Conservation (phyloP, 2,329 filamentous ascomycete species). For the Elsinoe perseae region DNA sequence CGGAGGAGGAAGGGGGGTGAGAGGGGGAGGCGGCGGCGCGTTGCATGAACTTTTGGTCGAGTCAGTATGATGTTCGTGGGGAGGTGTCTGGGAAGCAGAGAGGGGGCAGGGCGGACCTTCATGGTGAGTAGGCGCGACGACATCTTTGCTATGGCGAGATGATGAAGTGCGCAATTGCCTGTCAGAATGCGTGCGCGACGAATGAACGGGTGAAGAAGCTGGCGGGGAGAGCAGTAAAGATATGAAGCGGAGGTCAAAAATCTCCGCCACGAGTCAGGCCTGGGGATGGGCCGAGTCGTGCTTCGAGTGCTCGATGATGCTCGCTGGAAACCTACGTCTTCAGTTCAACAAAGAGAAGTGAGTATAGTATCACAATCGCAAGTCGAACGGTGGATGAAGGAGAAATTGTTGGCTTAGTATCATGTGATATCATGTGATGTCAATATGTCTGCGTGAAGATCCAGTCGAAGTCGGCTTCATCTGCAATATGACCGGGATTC, state of each 20-base stretch:
- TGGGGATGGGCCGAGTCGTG: neutral
- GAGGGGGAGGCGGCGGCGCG: conserved; percentile 60
- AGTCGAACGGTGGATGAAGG: too few species aligned
- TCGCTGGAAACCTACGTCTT: too few species aligned
- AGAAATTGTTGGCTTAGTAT: too few species aligned
- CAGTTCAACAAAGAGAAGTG: too few species aligned
- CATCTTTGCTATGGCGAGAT: conserved; percentile 45
- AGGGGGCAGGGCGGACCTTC: conserved; percentile 50
- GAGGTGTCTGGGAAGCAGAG: neutral
- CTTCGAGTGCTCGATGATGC: neutral
- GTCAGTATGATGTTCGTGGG: neutral
- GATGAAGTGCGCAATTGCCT: neutral
- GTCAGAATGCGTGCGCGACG: neutral
- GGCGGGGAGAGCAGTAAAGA: too few species aligned
- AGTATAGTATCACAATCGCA: too few species aligned
- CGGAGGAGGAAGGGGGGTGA: conserved; percentile 21
- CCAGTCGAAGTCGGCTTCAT: too few species aligned
- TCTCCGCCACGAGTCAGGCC: neutral
- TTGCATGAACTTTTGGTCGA: conserved; percentile 72
- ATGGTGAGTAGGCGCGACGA: conserved; percentile 84
- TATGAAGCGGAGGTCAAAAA: neutral
- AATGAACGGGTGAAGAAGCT: neutral
- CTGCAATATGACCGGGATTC: too few species aligned
- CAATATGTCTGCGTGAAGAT: too few species aligned
- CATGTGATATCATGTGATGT: too few species aligned